Conservation (phyloP, 352 stramenopile species). For the Pilasporangium apinafurcum region DNA sequence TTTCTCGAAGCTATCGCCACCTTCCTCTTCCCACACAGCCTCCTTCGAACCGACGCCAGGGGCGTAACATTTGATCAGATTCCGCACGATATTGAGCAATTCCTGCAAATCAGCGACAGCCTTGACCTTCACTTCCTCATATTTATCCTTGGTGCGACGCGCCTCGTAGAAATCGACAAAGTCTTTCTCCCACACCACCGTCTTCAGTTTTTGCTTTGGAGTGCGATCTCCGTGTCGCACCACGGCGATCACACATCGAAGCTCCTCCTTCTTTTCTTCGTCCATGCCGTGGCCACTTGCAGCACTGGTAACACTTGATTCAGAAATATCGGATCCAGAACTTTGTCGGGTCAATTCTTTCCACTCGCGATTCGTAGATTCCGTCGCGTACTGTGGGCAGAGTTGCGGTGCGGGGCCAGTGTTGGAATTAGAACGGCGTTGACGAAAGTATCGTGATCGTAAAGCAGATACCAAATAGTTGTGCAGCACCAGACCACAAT, state of each 20-base stretch:
- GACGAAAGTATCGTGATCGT: constrained; percentile 71
- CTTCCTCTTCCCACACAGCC: constrained; percentile 79
- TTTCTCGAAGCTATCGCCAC: constrained; percentile 89
- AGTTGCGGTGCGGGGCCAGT: constrained; percentile 41
- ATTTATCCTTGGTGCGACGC: constrained; percentile 53
- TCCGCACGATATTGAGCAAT: constrained; percentile 73
- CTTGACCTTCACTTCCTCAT: constrained; percentile 84
- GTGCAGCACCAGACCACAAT: constrained; percentile 94
- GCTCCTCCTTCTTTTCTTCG: constrained; percentile 90
- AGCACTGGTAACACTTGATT: constrained; percentile 58
- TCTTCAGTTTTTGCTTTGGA: constrained; percentile 99
- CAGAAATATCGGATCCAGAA: constrained; percentile 59
- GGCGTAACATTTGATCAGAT: constrained; percentile 76
- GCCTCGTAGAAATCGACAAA: constrained; percentile 84
- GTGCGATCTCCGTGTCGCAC: constrained; percentile 98
- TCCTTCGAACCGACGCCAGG: constrained; percentile 75
- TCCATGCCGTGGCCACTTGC: constrained; percentile 36
- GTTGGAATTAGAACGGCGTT: constrained; percentile 49
- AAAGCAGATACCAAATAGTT: constrained; percentile 84
- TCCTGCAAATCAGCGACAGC: constrained; percentile 74
- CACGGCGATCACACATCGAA: constrained; percentile 98
- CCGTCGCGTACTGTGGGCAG: constrained; percentile 75
- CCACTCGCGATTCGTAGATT: constrained; percentile 26
- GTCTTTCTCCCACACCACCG: constrained; percentile 80
- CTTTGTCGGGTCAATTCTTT: constrained; percentile 36